Base-by-base conservation (phyloP, 768 basidiomycete species). In the Calocybe gangraenosa region DNA sequence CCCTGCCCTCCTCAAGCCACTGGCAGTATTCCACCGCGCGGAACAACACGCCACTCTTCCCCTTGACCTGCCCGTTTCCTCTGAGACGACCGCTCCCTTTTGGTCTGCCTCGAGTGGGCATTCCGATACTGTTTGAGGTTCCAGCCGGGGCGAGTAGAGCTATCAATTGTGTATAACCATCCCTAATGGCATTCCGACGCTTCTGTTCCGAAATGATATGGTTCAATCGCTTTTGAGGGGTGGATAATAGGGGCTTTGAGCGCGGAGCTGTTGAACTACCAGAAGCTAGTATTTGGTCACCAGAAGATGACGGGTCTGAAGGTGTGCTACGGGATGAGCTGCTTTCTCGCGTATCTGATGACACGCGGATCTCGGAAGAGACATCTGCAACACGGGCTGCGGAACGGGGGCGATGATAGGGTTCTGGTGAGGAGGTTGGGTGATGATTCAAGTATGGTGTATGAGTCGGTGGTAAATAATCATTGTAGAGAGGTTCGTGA, bases 201-300 rank as follows among this genome's bases (percentile, higher is more conserved):
- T 90, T 90, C 66, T 95, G 92, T 61, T 95, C 92, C 6, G 89
- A 92, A 78, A 91, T 83, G 71, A 95, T 93, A 69, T 95, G 91
- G 61, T 93, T 92, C 13, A 90, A 77, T 10, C 91, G 79, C 58
- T 92, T 92, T 65, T 94, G 89, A 0, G 89, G 89, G 3, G 81
- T 82, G 5, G 89, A 86, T 19, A 93, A 73, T 15, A 89, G 75
- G 0, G 82, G 73, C 52, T 87, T 89, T 17, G 73, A 42, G 48
- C 74, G 71, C 36, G 69, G 40, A 5, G 37, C 37, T 20, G 5
- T 50, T 48, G 39, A 22, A 25, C 25, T 28, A 28, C 25, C 11
- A 6, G 25, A 28, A 28, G 25, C 11, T 28, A 11, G 25, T 28
- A 5, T 11, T 11, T 28, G 25, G 25, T 6, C 25, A 37, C 41